Evolutionary conservation across 148 eudicot species (phyloP), one percentile per base, ranked within the genome.

Genomic region (Rhododendron molle): DNA sequence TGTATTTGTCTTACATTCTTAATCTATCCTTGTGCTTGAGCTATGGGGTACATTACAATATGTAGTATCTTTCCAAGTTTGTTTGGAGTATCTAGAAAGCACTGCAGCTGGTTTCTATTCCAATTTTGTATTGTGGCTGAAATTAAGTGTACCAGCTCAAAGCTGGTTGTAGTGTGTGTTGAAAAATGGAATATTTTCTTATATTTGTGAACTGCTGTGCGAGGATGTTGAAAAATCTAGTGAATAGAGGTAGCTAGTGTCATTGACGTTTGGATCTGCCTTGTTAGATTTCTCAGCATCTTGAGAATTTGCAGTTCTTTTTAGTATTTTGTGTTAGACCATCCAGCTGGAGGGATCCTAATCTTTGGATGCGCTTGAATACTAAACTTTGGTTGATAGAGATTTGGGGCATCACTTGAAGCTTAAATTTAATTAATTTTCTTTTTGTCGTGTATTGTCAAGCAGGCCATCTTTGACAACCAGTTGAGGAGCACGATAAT

Each of bases 71-170:
- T 54, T 28, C 14, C 6, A 81, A 52, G 28, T 44, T 81, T 81
- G 46, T 14, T 78, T 78, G 81, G 58, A 20, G 62, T 14, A 81
- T 81, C 83, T 81, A 81, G 46, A 56, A 32, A 81, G 30, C 67
- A 5, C 40, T 26, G 7, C n/a, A 79, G 62, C 62, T 79, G 82
- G 10, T 79, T 49, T 49, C 28, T 49, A 40, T 26, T 38, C 26
- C 20, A 2, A 78, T 1, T 16, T 79, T 79, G 21, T 69, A 14
- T 44, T 23, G 81, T n/a, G 81, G 50, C 81, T 21, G 8, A 78
- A 44, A 81, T 81, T 21, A 12, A 32, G 30, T 4, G 15, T 32
- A 81, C 28, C 46, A 54, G 15, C 71, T 81, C 43, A 54, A 52
- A 60, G 26, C 16, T n/a, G 20, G 16, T 81, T 81, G 16, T 6